Percentiles rank a stretch among this genome's conserved stretches.
Conservation (phyloP, 148 eudicot species). For the Tetragonia tetragonoides region DNA sequence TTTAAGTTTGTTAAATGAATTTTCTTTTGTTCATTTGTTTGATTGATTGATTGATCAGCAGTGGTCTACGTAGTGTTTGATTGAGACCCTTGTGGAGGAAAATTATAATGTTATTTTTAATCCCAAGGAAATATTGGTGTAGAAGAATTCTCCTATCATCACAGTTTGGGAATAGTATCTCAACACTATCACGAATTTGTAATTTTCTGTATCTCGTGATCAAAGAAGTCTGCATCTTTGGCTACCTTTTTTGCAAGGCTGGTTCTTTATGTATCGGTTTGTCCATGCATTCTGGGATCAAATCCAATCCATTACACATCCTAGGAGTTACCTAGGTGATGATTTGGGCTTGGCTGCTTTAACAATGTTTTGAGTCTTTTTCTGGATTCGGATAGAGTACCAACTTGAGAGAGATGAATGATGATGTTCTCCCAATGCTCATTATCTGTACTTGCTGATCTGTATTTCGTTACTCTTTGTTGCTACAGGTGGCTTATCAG, state of each 20-base stretch:
- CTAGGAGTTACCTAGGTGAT: not conserved
- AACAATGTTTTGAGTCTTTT: not conserved
- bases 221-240: constrained; percentile 2
- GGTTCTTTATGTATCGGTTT: not conserved
- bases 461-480: constrained; percentile 5
- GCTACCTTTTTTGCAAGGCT: not conserved
- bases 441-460: not conserved
- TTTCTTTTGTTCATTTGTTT: constrained; percentile 2
- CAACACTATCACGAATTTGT: not conserved
- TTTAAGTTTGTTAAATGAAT: not conserved
- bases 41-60: not conserved
- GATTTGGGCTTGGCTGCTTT: not conserved
- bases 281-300: not conserved
- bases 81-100: constrained; percentile 2
- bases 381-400: not conserved
- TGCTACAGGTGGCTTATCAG: constrained; percentile 62
- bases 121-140: not conserved
- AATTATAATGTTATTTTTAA: not conserved
- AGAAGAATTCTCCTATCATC: not conserved
- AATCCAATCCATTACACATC: not conserved
- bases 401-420: not conserved
- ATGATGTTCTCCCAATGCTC: not conserved
- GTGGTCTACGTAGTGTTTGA: not conserved
- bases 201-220: not conserved
- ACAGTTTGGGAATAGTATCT: not conserved